Base-by-base conservation (phyloP, 106 monocot genomes). In the Hemerocallis citrina region DNA sequence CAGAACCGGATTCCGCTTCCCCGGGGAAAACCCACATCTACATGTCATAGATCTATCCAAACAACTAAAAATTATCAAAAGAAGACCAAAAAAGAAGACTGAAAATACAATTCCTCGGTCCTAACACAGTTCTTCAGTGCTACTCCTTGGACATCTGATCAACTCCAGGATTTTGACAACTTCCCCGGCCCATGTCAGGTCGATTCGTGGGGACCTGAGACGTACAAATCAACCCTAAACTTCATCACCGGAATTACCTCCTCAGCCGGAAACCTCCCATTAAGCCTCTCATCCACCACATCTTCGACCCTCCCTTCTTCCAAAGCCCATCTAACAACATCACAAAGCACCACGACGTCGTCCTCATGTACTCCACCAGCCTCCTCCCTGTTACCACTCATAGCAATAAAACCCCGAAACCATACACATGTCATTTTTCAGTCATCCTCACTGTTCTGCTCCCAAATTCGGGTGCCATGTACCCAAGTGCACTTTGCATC, bases 101-200 rank as follows among this genome's bases (percentile, higher is more conserved):
- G n/a, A n/a, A n/a, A n/a, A n/a, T n/a, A n/a, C n/a, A n/a, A n/a
- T n/a, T n/a, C n/a, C n/a, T n/a, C n/a, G n/a, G n/a, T n/a, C 37
- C 30, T 17, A 72, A 39, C 22, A 29, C 44, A 57, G 37, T 32
- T 64, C 64, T 41, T 45, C 61, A 36, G 59, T 59, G 52, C 74
- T 74, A 7, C 47, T 61, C 9, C 33, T 61, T n/a, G 63, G 33
- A 47, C 49, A 70, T 24, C 69, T 65, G 60, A 77, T 66, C 14
- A 71, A 19, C 44, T 77, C 71, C 52, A 77, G 34, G 8, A 77
- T 66, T 44, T 30, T 61, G 5, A 77, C 66, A 20, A 77, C 77
- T 52, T 77, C 66, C 17, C 28, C n/a, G n/a, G n/a, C n/a, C 66
- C 77, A 77, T 77, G 10, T 77, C 71, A n/a, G 76, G 70, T 21